Conservation (phyloP, 805 yeast genomes). For the Saccharomyces jurei region DNA sequence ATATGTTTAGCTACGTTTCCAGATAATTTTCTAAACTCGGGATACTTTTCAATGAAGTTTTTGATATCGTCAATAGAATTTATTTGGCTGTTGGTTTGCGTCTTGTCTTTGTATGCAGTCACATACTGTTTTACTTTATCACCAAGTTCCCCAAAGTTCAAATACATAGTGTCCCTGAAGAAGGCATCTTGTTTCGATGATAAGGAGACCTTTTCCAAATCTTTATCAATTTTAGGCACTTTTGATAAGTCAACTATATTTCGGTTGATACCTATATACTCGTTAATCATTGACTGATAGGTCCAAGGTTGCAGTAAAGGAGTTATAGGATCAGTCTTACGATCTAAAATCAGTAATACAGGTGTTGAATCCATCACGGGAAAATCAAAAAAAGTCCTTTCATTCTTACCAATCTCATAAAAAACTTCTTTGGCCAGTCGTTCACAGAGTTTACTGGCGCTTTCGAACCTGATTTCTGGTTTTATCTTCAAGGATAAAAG, state of each 20-base stretch:
- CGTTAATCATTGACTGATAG: slow-evolving; percentile 95
- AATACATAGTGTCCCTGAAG: slow-evolving; percentile 70
- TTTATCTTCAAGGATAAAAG: slow-evolving; percentile 60
- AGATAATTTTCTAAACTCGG: slow-evolving; percentile 84
- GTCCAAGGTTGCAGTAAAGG: slow-evolving; percentile 96
- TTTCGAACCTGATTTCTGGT: slow-evolving; percentile 74
- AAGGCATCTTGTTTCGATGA: slow-evolving; percentile 68
- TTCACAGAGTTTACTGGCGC: slow-evolving; percentile 54
- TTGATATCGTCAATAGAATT: slow-evolving; percentile 84
- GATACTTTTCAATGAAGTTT: slow-evolving; percentile 82
- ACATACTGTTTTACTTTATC: slow-evolving; percentile 81
- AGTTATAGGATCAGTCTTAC: slow-evolving; percentile 86
- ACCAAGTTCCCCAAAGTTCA: slow-evolving; percentile 92
- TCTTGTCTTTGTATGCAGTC: slow-evolving; percentile 67
- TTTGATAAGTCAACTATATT: slow-evolving; percentile 65
- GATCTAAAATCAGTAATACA: slow-evolving; percentile 63
- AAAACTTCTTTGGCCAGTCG: slow-evolving; percentile 62
- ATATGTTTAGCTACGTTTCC: slow-evolving; percentile 89
- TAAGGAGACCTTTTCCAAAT: slow-evolving; percentile 54
- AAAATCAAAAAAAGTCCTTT: slow-evolving; percentile 61
- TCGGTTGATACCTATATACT: slow-evolving; percentile 71
- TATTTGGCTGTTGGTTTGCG: slow-evolving; percentile 60
- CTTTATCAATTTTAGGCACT: slow-evolving; percentile 49
- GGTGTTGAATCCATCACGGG: slow-evolving; percentile 61
- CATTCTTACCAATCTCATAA: slow-evolving; percentile 47